A percentile compares a stretch with the other conserved stretches of the same genome.
Conservation (phyloP, 2,329 filamentous ascomycete genomes). For the Colletotrichum tropicale region DNA sequence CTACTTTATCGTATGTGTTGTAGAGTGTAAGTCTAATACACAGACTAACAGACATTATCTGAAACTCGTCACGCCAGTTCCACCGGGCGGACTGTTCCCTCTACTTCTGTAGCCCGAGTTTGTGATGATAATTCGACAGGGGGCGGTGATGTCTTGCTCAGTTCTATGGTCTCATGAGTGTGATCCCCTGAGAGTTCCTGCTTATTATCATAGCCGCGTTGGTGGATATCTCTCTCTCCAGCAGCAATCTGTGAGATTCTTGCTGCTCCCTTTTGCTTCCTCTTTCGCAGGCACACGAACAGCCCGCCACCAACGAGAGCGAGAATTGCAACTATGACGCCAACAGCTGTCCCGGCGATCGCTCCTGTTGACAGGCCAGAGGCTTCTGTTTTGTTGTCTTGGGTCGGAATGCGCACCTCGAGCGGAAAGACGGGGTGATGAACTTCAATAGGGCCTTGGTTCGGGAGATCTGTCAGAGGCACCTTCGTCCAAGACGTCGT, state of each 20-base stretch:
- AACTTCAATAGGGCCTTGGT: background rate
- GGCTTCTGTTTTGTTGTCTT: background rate
- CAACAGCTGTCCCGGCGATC: background rate
- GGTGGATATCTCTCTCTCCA: background rate
- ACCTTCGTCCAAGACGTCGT: background rate
- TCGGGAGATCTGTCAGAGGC: background rate
- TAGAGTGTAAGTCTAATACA: background rate
- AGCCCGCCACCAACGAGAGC: background rate
- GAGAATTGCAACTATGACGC: background rate
- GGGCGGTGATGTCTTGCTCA: background rate
- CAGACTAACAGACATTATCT: background rate
- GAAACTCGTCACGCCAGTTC: background rate
- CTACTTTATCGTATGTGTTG: background rate
- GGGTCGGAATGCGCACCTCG: background rate
- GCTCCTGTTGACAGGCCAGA: background rate
- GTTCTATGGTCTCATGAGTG: background rate
- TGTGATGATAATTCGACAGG: background rate
- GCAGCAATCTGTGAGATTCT: background rate
- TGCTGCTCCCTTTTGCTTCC: background rate
- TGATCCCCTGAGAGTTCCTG: background rate
- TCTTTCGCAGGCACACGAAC: background rate
- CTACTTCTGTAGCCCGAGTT: background rate
- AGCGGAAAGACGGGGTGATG: background rate
- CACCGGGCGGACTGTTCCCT: background rate
- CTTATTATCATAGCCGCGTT: background rate